Percentiles rank a stretch among this genome's conserved stretches.
Evolutionary conservation across 129 eudicot genomes (phyloP).

Genomic region (Ambrosia artemisiifolia): DNA sequence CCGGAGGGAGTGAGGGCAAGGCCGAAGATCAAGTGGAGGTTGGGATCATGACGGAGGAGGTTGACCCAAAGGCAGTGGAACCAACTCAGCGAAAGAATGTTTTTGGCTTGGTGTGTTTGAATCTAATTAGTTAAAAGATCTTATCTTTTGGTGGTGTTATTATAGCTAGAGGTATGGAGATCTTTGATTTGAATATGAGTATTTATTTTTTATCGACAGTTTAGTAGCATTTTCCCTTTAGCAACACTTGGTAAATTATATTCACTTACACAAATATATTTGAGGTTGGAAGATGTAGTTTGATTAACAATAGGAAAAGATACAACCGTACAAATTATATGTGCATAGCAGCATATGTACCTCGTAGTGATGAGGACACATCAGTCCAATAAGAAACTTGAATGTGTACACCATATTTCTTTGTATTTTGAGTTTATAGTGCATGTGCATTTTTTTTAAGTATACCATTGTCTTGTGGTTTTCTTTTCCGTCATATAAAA

Average conservation of each 20-base stretch:
- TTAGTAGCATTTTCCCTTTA: neutral
- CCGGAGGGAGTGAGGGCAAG: neutral
- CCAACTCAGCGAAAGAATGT: constrained; percentile 1
- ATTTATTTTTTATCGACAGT: neutral
- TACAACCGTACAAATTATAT: too few relatives aligned
- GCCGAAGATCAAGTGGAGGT: constrained; percentile 4
- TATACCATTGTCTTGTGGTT: too few relatives aligned
- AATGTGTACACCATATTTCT: too few relatives aligned
- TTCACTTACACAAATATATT: neutral
- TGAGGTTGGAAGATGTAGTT: neutral
- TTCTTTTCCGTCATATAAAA: too few relatives aligned
- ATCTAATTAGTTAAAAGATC: constrained; percentile 6
- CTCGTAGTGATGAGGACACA: too few relatives aligned
- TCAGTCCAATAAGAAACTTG: too few relatives aligned
- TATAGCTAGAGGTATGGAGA: constrained; percentile 4
- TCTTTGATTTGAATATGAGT: constrained; percentile 2
- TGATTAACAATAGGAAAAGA: neutral
- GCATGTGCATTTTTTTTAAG: too few relatives aligned
- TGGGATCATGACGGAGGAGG: neutral
- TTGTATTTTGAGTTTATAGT: too few relatives aligned
- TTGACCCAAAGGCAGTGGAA: constrained; percentile 1
- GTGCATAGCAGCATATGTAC: too few relatives aligned
- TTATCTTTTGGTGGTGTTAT: neutral
- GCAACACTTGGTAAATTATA: neutral
- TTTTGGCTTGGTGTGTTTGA: neutral